These are phyloP conservation scores for Grosmannia serpens DNA, from an alignment of 2,329 filamentous ascomycete species.

Conservation along the genomic window DNA sequence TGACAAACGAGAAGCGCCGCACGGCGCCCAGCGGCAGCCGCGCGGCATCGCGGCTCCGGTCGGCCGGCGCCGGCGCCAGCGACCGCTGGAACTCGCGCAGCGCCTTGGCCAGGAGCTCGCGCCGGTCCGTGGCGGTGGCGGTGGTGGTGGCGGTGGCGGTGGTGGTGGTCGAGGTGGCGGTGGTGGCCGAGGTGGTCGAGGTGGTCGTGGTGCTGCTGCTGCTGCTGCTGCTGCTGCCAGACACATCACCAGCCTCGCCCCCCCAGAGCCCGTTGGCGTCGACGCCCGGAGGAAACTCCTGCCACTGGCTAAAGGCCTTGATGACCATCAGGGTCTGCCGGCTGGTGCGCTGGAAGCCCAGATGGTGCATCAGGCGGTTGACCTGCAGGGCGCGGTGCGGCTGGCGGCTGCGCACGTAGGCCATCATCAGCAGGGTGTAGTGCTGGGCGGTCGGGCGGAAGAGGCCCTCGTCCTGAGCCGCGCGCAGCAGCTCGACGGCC, in stretches of 20 bases:
- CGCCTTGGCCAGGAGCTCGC: constrained; percentile 19
- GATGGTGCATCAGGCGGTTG: constrained; percentile 29
- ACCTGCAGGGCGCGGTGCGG: constrained; percentile 29
- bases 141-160: background rate
- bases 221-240: too few relatives aligned
- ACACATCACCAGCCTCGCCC: background rate
- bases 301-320: constrained; percentile 27
- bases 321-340: constrained; percentile 30
- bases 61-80: background rate
- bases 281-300: constrained; percentile 16
- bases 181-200: background rate
- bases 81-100: constrained; percentile 33
- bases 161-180: background rate
- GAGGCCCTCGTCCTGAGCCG: constrained; percentile 29
- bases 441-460: constrained; percentile 37
- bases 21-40: constrained; percentile 15
- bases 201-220: background rate
- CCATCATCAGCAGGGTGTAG: constrained; percentile 41
- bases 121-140: constrained; percentile 9
- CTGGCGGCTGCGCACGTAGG: constrained; percentile 34
- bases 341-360: constrained; percentile 30
- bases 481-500: constrained; percentile 35
- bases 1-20: constrained; percentile 27
- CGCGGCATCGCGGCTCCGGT: constrained; percentile 12
- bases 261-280: background rate